These are phyloP conservation scores for Luvunga scandens DNA, from an alignment of 345 rosid genomes.

Conservation along the genomic window DNA sequence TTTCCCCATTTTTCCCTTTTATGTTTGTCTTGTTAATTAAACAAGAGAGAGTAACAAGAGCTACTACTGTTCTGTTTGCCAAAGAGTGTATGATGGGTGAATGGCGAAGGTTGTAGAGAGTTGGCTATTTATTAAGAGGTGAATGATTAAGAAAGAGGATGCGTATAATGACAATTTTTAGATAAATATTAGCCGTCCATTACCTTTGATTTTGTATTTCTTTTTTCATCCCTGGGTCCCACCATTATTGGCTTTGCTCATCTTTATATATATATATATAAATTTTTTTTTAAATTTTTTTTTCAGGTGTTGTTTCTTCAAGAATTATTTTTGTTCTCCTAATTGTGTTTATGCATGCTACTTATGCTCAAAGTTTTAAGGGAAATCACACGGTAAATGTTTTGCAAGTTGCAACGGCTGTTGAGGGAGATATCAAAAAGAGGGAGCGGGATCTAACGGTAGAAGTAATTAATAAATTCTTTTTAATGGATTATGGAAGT, in stretches of 20 bases:
- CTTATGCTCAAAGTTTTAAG: background rate
- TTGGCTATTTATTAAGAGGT: conserved; percentile 20
- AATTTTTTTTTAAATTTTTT: background rate
- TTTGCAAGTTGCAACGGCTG: background rate
- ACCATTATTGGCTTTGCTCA: conserved; percentile 11
- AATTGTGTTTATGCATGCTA: background rate
- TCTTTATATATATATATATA: background rate
- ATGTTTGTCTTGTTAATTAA: too few species aligned
- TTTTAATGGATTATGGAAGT: background rate
- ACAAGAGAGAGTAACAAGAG: too few species aligned
- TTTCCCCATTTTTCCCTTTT: background rate
- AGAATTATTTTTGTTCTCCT: background rate
- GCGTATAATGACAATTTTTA: conserved; percentile 19
- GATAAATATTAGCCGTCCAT: conserved; percentile 34
- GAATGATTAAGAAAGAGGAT: background rate
- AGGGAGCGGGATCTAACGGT: background rate
- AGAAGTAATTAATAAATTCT: background rate
- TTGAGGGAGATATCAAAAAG: too few species aligned
- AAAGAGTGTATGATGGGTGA: background rate
- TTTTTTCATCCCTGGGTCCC: conserved; percentile 18
- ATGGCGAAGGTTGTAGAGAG: background rate
- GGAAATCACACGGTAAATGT: background rate
- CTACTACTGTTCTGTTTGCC: background rate
- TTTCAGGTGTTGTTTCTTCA: background rate
- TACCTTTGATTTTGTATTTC: conserved; percentile 11